phyloP scores from a whole-genome alignment of 257 asterid genomes.

The Nicotiana noctiflora region DNA sequence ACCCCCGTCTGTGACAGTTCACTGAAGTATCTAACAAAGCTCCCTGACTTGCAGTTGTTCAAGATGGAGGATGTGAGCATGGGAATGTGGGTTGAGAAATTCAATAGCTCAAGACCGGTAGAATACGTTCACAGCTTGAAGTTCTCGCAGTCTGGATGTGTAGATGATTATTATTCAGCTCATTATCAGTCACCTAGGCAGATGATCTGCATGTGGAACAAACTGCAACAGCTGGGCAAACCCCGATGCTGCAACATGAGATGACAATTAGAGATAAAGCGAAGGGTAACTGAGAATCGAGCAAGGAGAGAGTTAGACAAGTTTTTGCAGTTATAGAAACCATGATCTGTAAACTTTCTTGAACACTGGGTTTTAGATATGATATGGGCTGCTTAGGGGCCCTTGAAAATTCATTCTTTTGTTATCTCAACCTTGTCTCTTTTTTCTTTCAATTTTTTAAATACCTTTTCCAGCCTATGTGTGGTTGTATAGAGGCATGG shows the following conservation, averaged over 20 bases:
- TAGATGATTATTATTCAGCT: slow-evolving; percentile 72
- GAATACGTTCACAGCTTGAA: slow-evolving; percentile 80
- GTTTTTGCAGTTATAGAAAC: slow-evolving; percentile 42
- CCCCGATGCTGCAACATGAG: slow-evolving; percentile 84
- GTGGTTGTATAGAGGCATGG: slow-evolving; percentile 23
- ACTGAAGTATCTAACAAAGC: neutral
- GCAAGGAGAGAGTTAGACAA: slow-evolving; percentile 9
- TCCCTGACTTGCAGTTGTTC: slow-evolving; percentile 46
- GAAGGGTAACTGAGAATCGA: slow-evolving; percentile 5
- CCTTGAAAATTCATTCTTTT: no score
- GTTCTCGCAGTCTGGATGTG: slow-evolving; percentile 87
- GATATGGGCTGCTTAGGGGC: slow-evolving; percentile 9
- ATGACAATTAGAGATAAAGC: slow-evolving; percentile 28
- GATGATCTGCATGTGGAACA: slow-evolving; percentile 86
- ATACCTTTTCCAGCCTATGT: slow-evolving; percentile 10
- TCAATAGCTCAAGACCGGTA: slow-evolving; percentile 49
- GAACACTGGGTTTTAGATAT: slow-evolving; percentile 1
- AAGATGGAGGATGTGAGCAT: slow-evolving; percentile 97
- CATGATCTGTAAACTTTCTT: slow-evolving; percentile 30
- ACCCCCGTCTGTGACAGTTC: neutral
- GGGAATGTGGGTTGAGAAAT: slow-evolving; percentile 93
- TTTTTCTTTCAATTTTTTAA: no score
- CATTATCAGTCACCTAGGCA: slow-evolving; percentile 94
- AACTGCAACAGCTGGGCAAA: slow-evolving; percentile 45
- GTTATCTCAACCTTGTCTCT: no score